Evolutionary conservation across 257 asterid genomes (phyloP), one percentile per base, ranked within the genome.

Genomic region (Solanum chiquidenum): DNA sequence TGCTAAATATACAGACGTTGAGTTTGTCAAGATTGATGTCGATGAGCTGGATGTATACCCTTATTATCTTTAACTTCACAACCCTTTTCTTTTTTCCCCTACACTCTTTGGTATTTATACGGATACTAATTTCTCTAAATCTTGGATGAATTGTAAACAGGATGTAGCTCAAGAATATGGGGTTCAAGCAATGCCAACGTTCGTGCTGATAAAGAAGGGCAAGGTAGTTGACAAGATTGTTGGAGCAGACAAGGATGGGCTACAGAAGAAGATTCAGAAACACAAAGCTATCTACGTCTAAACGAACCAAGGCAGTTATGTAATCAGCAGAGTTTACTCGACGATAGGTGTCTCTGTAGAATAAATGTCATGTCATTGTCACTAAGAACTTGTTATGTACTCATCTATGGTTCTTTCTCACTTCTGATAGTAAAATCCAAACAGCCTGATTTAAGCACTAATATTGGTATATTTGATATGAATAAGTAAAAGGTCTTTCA

Each of bases 11-110:
- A 77, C 90, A 2, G 94, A 94, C 23, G 93, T 94, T 5, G 96
- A 93, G 87, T 95, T 96, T 91, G 85, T 93, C 93, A 95, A 91
- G 95, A 94, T 96, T 80, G 96, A 95, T 88, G 94, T 93, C 3
- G 98, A 94, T 83, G 95, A 93, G 91, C 42, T 95, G 76, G 49
- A 74, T 25, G 99, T 96, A 90, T 33, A 95, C 83, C 16, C 23
- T 29, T 82, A 42, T 16, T 14, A 8, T 88, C 80, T 74, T 83
- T 29, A 52, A 64, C 40, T 38, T 49, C 16, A 86, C 9, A 21
- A 6, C 34, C 44, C n/a, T 84, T 21, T 29, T 1, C 13, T 52
- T 12, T 13, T 33, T 11, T 34, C 3, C 25, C 29, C 12, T 7
- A 5, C 20, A 29, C 75, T 29, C 10, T 29, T 0, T 5, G 18